Percentiles rank a stretch among this genome's conserved stretches.
Evolutionary conservation across 1,139 yeast species (phyloP).

Genomic region (Debaryomyces singareniensis): DNA sequence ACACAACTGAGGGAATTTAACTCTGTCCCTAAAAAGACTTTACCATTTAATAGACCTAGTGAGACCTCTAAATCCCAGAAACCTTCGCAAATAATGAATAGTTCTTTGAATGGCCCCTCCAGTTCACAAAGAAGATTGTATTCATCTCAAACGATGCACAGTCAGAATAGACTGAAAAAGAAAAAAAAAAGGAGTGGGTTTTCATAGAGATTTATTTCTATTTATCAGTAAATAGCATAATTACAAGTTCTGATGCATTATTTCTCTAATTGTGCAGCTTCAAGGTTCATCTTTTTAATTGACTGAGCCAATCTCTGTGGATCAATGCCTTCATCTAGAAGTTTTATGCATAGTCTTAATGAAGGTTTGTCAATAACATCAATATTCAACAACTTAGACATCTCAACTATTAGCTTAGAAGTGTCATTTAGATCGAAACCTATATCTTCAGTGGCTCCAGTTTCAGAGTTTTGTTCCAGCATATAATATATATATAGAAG

Average conservation of each 20-base stretch:
- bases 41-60: too few species aligned
- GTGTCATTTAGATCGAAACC: constrained; percentile 7
- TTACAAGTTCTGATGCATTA: constrained; percentile 1
- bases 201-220: constrained; percentile 9
- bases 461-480: not conserved
- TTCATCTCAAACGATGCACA: not conserved
- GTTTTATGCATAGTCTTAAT: constrained; percentile 27
- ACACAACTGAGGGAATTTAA: too few species aligned
- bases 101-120: too few species aligned
- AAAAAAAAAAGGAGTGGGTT: constrained; percentile 27
- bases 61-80: too few species aligned
- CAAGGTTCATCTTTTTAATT: constrained; percentile 20
- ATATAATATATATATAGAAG: too few species aligned
- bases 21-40: too few species aligned
- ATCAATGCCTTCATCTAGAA: constrained; percentile 34
- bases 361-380: constrained; percentile 23
- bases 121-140: not conserved
- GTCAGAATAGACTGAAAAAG: constrained; percentile 11
- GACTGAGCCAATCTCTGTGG: constrained; percentile 24
- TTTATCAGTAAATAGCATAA: not conserved
- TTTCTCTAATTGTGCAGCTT: constrained; percentile 11
- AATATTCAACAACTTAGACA: constrained; percentile 22
- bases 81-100: too few species aligned
- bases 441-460: not conserved
- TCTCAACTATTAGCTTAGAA: constrained; percentile 14